Percentiles rank a stretch among this genome's conserved stretches.
Conservation (phyloP, 805 yeast species). For the Candida multigemmis region DNA sequence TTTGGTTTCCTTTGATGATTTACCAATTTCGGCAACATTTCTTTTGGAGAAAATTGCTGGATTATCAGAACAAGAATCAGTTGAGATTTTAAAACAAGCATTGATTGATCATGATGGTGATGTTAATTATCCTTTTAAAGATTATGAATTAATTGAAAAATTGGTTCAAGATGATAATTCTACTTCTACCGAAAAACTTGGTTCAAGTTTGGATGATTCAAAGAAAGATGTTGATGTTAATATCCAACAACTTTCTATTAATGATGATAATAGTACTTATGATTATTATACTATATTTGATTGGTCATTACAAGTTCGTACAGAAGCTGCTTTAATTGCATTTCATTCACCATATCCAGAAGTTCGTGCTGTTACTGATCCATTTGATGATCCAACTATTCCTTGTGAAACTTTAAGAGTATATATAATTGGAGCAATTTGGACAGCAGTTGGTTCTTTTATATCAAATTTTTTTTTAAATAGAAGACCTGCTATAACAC, state of each 20-base stretch:
- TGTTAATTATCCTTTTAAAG: slow-evolving; percentile 22
- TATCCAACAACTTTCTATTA: background rate
- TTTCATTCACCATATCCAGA: slow-evolving; percentile 55
- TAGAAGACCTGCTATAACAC: slow-evolving; percentile 42
- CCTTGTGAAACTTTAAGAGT: slow-evolving; percentile 48
- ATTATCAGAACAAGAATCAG: slow-evolving; percentile 11
- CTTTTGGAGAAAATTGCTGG: slow-evolving; percentile 21
- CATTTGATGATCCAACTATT: slow-evolving; percentile 40
- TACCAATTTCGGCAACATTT: slow-evolving; percentile 18
- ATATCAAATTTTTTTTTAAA: slow-evolving; percentile 50
- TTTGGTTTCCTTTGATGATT: slow-evolving; percentile 17
- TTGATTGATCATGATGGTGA: slow-evolving; percentile 20
- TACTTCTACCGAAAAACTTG: slow-evolving; percentile 1
- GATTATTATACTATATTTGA: slow-evolving; percentile 9
- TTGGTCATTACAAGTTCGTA: slow-evolving; percentile 24
- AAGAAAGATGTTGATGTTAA: slow-evolving; percentile 42
- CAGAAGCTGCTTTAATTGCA: slow-evolving; percentile 34
- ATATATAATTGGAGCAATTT: slow-evolving; percentile 42
- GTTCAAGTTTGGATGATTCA: slow-evolving; percentile 29
- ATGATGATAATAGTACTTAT: slow-evolving; percentile 1
- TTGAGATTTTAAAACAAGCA: slow-evolving; percentile 18
- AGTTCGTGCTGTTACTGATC: slow-evolving; percentile 56
- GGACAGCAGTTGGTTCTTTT: slow-evolving; percentile 46
- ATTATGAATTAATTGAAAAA: slow-evolving; percentile 14
- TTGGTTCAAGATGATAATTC: slow-evolving; percentile 4